Evolutionary conservation across 805 yeast species (phyloP).

Genomic region (Metschnikowia picachoensis): DNA sequence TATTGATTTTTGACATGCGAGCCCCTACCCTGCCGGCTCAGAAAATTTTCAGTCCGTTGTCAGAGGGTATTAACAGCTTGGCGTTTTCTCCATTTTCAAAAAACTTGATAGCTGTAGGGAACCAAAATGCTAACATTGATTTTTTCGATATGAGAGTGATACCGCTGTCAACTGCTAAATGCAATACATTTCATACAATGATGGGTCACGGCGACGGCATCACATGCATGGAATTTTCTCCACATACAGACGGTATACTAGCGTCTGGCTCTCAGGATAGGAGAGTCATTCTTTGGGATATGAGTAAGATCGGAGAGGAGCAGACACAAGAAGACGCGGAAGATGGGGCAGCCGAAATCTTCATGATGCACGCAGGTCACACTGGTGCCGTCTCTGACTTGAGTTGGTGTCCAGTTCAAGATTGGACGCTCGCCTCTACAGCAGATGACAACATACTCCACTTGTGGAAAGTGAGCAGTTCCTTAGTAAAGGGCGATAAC

Average conservation of each 20-base stretch:
- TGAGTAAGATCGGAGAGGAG: conserved; percentile 75
- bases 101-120: conserved; percentile 64
- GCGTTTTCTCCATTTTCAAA: conserved; percentile 61
- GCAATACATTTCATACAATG: conserved; percentile 59
- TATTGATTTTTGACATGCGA: conserved; percentile 55
- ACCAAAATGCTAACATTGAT: conserved; percentile 61
- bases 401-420: conserved; percentile 63
- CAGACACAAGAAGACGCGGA: conserved; percentile 84
- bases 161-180: not conserved
- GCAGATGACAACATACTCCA: conserved; percentile 61
- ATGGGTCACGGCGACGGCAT: conserved; percentile 76
- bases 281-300: conserved; percentile 78
- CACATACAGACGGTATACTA: conserved; percentile 69
- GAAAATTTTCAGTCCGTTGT: conserved; percentile 23
- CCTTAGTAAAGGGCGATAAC: conserved; percentile 22
- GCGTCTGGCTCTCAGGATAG: conserved; percentile 78
- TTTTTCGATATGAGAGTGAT: conserved; percentile 55
- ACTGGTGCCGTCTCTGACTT: conserved; percentile 73
- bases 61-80: conserved; percentile 53
- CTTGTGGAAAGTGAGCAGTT: conserved; percentile 47
- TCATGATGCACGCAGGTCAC: conserved; percentile 94
- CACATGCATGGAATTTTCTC: conserved; percentile 73
- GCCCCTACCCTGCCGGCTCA: conserved; percentile 24
- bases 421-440: conserved; percentile 72
- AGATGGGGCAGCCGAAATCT: conserved; percentile 83